Percentiles rank a stretch among this genome's conserved stretches.
Evolutionary conservation across 108 stramenopile species (phyloP).

Genomic region (Pelagomonas calceolata): DNA sequence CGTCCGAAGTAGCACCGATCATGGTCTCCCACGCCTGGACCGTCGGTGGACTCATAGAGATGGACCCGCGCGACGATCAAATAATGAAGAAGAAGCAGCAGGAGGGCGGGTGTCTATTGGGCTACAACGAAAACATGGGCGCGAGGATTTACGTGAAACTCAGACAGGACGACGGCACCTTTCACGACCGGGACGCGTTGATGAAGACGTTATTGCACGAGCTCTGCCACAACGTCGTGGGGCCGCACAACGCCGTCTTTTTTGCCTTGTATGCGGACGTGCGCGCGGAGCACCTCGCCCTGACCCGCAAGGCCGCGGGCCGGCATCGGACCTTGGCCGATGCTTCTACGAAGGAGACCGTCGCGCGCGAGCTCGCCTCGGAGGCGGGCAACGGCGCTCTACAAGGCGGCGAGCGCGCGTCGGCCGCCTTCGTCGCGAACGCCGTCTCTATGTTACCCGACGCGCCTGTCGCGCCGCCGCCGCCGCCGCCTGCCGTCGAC

Average conservation of each 20-base stretch:
- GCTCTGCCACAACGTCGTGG: slow-evolving; percentile 58
- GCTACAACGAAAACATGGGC: slow-evolving; percentile 67
- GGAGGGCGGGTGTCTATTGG: slow-evolving; percentile 44
- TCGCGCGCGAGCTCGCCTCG: background rate
- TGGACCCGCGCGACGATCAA: slow-evolving; percentile 70
- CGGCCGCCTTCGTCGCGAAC: background rate
- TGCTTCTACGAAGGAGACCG: background rate
- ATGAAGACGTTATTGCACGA: background rate
- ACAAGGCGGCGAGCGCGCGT: background rate
- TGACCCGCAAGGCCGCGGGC: slow-evolving; percentile 28
- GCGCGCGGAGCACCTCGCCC: slow-evolving; percentile 54
- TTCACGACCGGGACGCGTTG: background rate
- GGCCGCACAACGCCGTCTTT: slow-evolving; percentile 59
- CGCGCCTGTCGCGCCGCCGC: background rate
- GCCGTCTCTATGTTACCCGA: background rate
- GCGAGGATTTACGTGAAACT: slow-evolving; percentile 54
- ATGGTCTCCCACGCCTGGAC: slow-evolving; percentile 52
- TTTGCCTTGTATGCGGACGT: slow-evolving; percentile 66
- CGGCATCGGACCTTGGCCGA: background rate
- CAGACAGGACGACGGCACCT: slow-evolving; percentile 40
- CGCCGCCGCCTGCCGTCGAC: background rate
- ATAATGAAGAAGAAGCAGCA: slow-evolving; percentile 49
- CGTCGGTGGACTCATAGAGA: slow-evolving; percentile 59
- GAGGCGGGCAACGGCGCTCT: background rate
- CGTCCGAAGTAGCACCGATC: slow-evolving; percentile 48